A percentile compares a stretch with the other conserved stretches of the same genome.
phyloP scores from a whole-genome alignment of 179 eudicot species.

The Corrigiola litoralis region DNA sequence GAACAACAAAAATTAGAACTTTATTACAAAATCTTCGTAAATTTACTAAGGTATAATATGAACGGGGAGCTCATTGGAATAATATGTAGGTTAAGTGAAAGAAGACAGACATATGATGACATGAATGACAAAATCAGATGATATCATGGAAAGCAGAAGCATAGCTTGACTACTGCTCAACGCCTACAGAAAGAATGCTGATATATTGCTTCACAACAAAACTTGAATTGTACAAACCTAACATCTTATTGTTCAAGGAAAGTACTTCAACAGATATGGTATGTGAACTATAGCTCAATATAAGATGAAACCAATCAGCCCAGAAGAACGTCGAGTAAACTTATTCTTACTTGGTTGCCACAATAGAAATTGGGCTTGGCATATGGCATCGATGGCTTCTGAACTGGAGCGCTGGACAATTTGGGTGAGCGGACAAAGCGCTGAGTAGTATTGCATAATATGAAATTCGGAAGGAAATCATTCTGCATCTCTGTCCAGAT shows the following conservation, averaged over 20 bases:
- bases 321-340: neutral
- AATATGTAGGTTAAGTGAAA: neutral
- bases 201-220: neutral
- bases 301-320: neutral
- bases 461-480: conserved; percentile 94
- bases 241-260: conserved; percentile 1
- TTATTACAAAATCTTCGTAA: neutral
- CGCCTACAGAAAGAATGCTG: neutral
- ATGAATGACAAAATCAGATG: conserved; percentile 6
- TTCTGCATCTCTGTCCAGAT: conserved; percentile 97
- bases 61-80: neutral
- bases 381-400: conserved; percentile 91
- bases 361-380: conserved; percentile 89
- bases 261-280: neutral
- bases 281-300: neutral
- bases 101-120: neutral
- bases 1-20: conserved; percentile 5
- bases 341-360: conserved; percentile 69
- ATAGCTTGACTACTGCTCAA: neutral
- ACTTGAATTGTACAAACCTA: neutral
- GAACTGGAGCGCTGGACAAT: conserved; percentile 62
- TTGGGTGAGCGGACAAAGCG: conserved; percentile 82
- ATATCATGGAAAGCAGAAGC: conserved; percentile 9
- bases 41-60: neutral
- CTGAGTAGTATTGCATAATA: conserved; percentile 92